phyloP scores from a whole-genome alignment of 768 basidiomycete genomes.

The Coprinopsis cinerea region DNA sequence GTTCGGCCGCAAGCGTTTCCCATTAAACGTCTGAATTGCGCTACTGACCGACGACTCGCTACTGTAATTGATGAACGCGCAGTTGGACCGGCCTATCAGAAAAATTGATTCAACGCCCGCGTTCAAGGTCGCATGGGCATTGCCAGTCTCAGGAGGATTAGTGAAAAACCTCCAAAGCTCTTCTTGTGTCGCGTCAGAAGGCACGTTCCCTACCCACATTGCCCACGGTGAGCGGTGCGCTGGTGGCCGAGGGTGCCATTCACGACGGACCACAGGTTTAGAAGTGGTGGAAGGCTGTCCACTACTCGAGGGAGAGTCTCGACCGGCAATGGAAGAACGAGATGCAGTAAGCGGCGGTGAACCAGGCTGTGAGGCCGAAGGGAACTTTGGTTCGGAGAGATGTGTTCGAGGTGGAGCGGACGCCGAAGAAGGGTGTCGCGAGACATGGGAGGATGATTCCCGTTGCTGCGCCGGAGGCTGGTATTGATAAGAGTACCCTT shows the following conservation, averaged over 20 bases:
- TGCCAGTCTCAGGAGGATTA: conserved; percentile 3
- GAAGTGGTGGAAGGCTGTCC: conserved; percentile 13
- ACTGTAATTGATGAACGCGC: conserved; percentile 89
- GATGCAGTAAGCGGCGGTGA: conserved; percentile 9
- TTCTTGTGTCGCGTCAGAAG: conserved; percentile 73
- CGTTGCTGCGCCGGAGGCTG: conserved; percentile 21
- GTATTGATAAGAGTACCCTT: conserved; percentile 23
- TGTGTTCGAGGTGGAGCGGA: conserved; percentile 14
- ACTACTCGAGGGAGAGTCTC: conserved; percentile 5
- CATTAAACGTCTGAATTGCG: conserved; percentile 73
- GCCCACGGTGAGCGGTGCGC: conserved; percentile 84
- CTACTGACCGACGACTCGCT: conserved; percentile 51
- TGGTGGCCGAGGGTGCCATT: conserved; percentile 68
- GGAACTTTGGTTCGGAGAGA: conserved; percentile 3
- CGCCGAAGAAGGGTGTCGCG: conserved; percentile 16
- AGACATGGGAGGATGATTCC: conserved; percentile 16
- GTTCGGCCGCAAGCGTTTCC: conserved; percentile 56
- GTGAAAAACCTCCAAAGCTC: conserved; percentile 86
- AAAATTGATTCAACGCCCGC: conserved; percentile 78
- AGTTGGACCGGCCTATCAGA: conserved; percentile 90
- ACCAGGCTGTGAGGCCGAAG: conserved; percentile 2
- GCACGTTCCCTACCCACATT: conserved; percentile 96
- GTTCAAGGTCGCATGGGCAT: conserved; percentile 24
- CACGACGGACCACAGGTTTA: conserved; percentile 36
- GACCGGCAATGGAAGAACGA: conserved; percentile 7